Base-by-base conservation (phyloP, 352 stramenopile species). In the Pythium utonaiense region DNA sequence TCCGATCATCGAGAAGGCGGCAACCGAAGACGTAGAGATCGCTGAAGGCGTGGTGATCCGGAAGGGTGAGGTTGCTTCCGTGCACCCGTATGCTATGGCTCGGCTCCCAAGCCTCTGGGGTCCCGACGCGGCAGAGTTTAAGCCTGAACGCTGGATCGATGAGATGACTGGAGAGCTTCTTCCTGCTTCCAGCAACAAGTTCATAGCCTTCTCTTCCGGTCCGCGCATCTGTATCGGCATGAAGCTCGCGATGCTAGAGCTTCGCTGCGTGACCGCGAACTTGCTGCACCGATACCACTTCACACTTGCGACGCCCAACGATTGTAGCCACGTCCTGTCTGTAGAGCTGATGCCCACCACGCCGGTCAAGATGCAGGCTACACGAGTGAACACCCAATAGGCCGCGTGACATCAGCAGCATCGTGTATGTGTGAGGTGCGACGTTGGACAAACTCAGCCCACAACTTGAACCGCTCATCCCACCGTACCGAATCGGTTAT, bases 61-160 rank as follows among this genome's bases (percentile, higher is more conserved):
- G 6, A 61, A 64, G 34, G 69, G 72, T 21, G 25, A 28, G 6
- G 31, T 34, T 3, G 63, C 74, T 3, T 41, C 48, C 2, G 60
- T 81, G 17, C 28, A 54, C 7, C 28, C 54, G 19, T 84, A 73
- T 55, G 55, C 56, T 5, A 71, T 83, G 48, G 68, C 60, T 7
- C 54, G 71, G 14, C 45, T 56, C 8, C 38, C 47, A 27, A 48
- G 28, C 2, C 14, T 78, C 16, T 89, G 79, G 77, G 77, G 74
- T 19, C 22, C 56, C 8, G 77, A 90, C 40, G 75, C 75, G 5
- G 55, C 53, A 10, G 73, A 83, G 53, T 82, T 86, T 47, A 77
- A 70, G 45, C 80, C 80, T 3, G 75, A 88, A 41, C 71, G 80
- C 9, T 87, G 70, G 69, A 64, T 88, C 33, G 69, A 71, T 21